Base-by-base conservation (phyloP, 2,329 filamentous ascomycete species). In the Scedosporium dehoogii region DNA sequence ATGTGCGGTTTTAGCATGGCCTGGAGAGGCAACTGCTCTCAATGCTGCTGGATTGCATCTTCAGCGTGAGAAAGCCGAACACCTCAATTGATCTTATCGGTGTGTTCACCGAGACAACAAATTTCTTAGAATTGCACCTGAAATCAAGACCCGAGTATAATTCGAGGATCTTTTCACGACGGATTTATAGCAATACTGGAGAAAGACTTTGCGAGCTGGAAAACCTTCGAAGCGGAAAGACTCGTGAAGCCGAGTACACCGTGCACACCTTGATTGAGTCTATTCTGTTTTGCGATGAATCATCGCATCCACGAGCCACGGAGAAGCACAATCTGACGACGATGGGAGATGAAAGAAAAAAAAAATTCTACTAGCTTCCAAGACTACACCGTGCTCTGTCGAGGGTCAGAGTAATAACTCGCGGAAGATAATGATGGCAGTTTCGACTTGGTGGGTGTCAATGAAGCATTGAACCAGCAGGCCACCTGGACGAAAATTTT, bases 401-500 rank as follows among this genome's bases (percentile, higher is more conserved):
- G 33, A 38, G 33, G 33, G 33, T 38, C 33, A 3, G 33, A 48
- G 44, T 48, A 48, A 21, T 48, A 18, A 46, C 18, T n/a, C 18
- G 4, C 18, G 18, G 10, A 18, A 4, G 2, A 18, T 16, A 46
- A 46, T 46, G 18, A 18, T 48, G 16, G 44, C 44, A n/a, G 21
- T 29, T 25, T 56, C 23, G 53, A 16, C 23, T 56, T 56, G 53
- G 23, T 23, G 14, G 23, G 53, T 44, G 16, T 59, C 58, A 59
- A 44, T 44, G 58, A 27, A 48, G 33, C 33, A 38, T 38, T 38
- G 33, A 38, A 12, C 33, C 9, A 14, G 44, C 58, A 59, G 29
- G 23, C 58, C 58, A 59, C 58, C 21, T 27, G 41, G 58, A 48
- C 21, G 58, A 59, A 59, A 59, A 27, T 48, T 59, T 59, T 25